Base-by-base conservation (phyloP, 2,329 filamentous ascomycete genomes). In the Orbilia oligospora region DNA sequence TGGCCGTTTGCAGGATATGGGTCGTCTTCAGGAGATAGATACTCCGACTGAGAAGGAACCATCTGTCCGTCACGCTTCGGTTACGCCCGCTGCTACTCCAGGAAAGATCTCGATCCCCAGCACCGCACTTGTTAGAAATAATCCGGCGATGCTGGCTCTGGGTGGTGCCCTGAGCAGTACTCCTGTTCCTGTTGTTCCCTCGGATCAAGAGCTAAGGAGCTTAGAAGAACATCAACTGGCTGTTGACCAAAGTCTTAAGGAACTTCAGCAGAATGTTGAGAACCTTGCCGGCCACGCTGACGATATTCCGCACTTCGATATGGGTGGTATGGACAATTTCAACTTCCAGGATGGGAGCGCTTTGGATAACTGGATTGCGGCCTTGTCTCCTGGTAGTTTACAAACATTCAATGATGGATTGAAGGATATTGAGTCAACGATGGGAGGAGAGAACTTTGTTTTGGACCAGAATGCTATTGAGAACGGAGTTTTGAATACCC, bases 261-360 rank as follows among this genome's bases (percentile, higher is more conserved):
- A 66, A 30, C 65, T 76, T 18, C 72, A 76, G 22, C 72, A 76
- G 22, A 70, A 76, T 46, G 72, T 76, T 41, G 72, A 76, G n/a
- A 66, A 76, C 51, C 58, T 76, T 14, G 49, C 65, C 0, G 66
- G 58, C 30, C 72, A 76, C 10, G 48, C 66, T 44, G 66, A 65
- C 18, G 66, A 56, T 24, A 18, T 71, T 66, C 38, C 49, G 22
- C 22, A 38, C 1, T 76, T 70, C 27, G 72, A 76, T 8, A 27
- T 76, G 18, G 72, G 66, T 3, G 41, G 49, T 48, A 48, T 76
- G 16, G 72, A 71, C n/a, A 46, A 41, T 6, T 76, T 76, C 48
- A 76, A 44, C 30, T 76, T 71, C 20, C 72, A 69, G 58, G 65
- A 70, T 22, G 58, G 58, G 12, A 41, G 16, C 16, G 36, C 48